Evolutionary conservation across 169 alveolate genomes (phyloP), one percentile per base, ranked within the genome.

Genomic region (Plasmodium knowlesi): DNA sequence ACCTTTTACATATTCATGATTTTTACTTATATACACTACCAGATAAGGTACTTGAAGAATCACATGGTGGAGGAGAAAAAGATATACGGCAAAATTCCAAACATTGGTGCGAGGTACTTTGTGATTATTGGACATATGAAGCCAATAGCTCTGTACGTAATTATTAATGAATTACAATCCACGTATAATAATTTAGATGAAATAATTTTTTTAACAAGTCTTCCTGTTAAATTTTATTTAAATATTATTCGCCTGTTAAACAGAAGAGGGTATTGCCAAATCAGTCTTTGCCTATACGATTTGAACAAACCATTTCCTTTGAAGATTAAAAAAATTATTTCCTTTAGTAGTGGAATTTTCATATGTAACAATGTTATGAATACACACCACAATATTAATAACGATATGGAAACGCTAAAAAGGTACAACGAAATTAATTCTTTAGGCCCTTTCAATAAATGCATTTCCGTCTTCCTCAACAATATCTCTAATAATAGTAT

Each of bases 361-460:
- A 81, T 91, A 71, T 91, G 95, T 25, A 91, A 91, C 78, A 91
- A 91, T 80, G 76, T 91, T 34, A 72, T 91, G 57, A 91, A 91
- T 10, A 71, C 91, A 14, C 92, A 91, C 84, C 92, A 91, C 46
- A 91, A 91, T 70, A 91, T 91, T 71, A 30, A 43, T 32, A 91
- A 91, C 76, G 95, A 91, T 57, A 91, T 82, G 92, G 95, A 91
- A 43, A 91, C 95, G 22, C 46, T 91, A 70, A 91, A 91, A 82
- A 43, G 95, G 54, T 78, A 91, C 37, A 91, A 82, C 67, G 95
- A 91, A 91, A 82, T 91, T n/a, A 70, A 53, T 34, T 71, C 84
- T 5, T 43, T 91, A 1, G 92, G 92, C 19, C 80, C 95, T 8
- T 91, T 71, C n/a, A 82, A 82, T 25, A 91, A 82, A 81, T 53